Percentiles rank a stretch among this genome's conserved stretches.
Conservation (phyloP, 306 rosid species). For the Cucurbita moschata region DNA sequence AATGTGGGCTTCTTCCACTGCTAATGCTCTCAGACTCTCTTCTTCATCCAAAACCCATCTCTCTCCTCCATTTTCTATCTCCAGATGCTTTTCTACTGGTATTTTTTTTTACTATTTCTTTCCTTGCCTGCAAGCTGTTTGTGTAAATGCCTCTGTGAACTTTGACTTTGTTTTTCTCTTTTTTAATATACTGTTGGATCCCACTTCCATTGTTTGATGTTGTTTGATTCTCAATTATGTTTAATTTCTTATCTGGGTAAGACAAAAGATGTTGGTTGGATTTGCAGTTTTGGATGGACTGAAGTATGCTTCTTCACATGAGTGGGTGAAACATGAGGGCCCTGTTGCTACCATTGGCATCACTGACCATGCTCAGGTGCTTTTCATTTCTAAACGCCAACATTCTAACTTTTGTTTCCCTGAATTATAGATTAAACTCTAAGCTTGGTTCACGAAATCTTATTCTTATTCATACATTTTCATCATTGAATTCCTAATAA, state of each 20-base stretch:
- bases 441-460: background rate
- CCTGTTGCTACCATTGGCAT: constrained; percentile 74
- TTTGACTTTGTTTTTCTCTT: background rate
- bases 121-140: background rate
- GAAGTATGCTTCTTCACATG: constrained; percentile 88
- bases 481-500: background rate
- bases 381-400: background rate
- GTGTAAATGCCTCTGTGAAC: background rate
- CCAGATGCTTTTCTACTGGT: constrained; percentile 83
- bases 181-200: background rate
- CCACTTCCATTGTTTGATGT: background rate
- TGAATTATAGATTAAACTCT: background rate
- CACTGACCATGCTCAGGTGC: constrained; percentile 91
- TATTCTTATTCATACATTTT: background rate
- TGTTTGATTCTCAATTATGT: background rate
- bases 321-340: constrained; percentile 98
- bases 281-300: constrained; percentile 78
- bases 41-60: constrained; percentile 39
- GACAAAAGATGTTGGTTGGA: background rate
- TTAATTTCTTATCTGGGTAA: background rate
- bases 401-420: background rate
- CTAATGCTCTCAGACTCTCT: constrained; percentile 72
- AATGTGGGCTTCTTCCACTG: constrained; percentile 96
- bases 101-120: background rate
- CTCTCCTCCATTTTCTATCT: constrained; percentile 44